Base-by-base conservation (phyloP, 2,329 filamentous ascomycete genomes). In the Stromatinia cepivora region DNA sequence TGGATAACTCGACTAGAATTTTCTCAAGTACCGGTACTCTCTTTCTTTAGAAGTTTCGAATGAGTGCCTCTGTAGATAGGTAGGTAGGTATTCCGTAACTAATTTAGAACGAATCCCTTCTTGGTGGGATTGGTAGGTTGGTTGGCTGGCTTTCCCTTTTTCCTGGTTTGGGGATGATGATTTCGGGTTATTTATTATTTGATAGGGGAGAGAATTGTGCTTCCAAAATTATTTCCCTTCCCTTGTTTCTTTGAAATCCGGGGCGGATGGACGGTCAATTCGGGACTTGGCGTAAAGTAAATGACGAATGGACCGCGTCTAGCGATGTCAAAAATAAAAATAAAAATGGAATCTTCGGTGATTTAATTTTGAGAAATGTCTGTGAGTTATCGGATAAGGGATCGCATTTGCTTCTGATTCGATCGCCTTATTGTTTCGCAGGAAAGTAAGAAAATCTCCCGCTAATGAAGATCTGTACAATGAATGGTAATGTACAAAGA, bases 271-370 rank as follows among this genome's bases (percentile, higher is more conserved):
- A 50, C 45, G 45, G 59, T 25, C 59, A 50, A 25, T 62, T 62
- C 45, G 59, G 59, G 31, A 50, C 59, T 48, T 50, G 59, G 45
- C 59, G 45, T 25, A 62, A 36, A 36, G 28, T n/a, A 45, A 42
- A 59, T 59, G 56, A 59, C 56, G 56, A 45, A 59, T 45, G 45
- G 48, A 50, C 20, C 59, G 59, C 59, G 28, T 36, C 28, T 62
- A 62, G 59, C 59, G 59, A 62, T 62, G 45, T 62, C 45, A 50
- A 62, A 50, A 34, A 10, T 36, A 31, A 34, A 54, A 56, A 36
- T 15, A 31, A 31, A 56, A 31, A 42, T 42, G 28, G 22, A 36
- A 36, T 36, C 17, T 25, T 57, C 34, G 54, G 54, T 58, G 54
- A 42, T 42, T 58, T 36, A n/a, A 36, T 36, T 56, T 54, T 34